These are phyloP conservation scores for Teratosphaeriaceae sp. DNA, from an alignment of 2,329 filamentous ascomycete species.

Conservation along the genomic window DNA sequence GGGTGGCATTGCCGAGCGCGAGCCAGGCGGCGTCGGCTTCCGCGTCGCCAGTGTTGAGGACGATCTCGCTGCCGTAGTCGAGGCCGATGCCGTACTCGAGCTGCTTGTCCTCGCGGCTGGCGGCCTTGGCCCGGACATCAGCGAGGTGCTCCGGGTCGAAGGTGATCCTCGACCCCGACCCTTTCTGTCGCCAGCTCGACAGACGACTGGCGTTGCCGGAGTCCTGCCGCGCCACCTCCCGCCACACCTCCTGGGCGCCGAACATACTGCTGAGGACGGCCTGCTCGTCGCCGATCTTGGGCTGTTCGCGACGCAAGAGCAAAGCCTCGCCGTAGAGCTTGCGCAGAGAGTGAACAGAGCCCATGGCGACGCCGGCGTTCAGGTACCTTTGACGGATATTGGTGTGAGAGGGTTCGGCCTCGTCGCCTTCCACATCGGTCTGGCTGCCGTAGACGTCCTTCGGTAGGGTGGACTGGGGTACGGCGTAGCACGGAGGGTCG, in stretches of 20 bases:
- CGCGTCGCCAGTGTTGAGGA: constrained; percentile 20
- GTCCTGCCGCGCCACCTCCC: constrained; percentile 34
- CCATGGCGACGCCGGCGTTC: constrained; percentile 19
- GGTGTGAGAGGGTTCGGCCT: constrained; percentile 28
- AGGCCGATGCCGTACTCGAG: constrained; percentile 27
- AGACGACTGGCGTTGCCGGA: too few species aligned
- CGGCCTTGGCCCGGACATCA: constrained; percentile 18
- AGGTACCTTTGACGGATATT: constrained; percentile 40
- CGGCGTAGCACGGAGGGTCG: constrained; percentile 47
- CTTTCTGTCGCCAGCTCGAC: background rate
- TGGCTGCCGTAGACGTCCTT: constrained; percentile 42
- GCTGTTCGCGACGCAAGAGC: constrained; percentile 19
- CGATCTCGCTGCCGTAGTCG: constrained; percentile 22
- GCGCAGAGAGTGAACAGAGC: constrained; percentile 20
- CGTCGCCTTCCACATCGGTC: constrained; percentile 42
- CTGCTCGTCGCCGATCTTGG: constrained; percentile 30
- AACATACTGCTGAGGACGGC: constrained; percentile 27
- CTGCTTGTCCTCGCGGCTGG: constrained; percentile 36
- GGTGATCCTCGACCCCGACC: constrained; percentile 5
- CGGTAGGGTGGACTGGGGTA: constrained; percentile 47
- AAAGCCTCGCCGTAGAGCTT: constrained; percentile 27
- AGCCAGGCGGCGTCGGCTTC: constrained; percentile 24
- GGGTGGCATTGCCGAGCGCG: constrained; percentile 11
- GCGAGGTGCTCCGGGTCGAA: constrained; percentile 16
- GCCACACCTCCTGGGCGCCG: constrained; percentile 26